Conservation (phyloP, 768 basidiomycete species). For the Holtermannia corniformis region DNA sequence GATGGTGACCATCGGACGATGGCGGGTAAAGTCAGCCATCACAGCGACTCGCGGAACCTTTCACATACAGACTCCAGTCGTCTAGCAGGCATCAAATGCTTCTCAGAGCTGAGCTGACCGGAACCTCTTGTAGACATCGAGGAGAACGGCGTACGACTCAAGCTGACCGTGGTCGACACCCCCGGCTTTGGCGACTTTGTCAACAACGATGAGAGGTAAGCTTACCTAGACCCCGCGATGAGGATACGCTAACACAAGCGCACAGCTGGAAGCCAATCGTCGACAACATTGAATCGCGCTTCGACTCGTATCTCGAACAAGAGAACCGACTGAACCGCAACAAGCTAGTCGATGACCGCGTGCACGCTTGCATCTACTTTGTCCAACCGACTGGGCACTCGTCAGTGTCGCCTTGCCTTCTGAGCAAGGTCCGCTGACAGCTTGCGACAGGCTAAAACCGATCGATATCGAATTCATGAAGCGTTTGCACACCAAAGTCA, state of each 20-base stretch:
- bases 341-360: slow-evolving; percentile 91
- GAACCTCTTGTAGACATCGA: slow-evolving; percentile 67
- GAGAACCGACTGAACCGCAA: slow-evolving; percentile 95
- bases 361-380: slow-evolving; percentile 98
- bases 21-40: no score
- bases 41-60: no score
- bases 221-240: no score
- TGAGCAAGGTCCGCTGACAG: not conserved
- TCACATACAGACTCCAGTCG: no score
- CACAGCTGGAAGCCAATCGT: slow-evolving; percentile 94
- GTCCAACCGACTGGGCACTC: slow-evolving; percentile 98
- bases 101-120: not conserved
- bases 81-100: no score
- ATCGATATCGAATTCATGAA: slow-evolving; percentile 99
- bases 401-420: slow-evolving; percentile 48
- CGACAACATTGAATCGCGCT: slow-evolving; percentile 95
- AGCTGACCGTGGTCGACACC: slow-evolving; percentile 97
- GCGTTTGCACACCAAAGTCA: slow-evolving; percentile 90
- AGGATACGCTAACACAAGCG: no score
- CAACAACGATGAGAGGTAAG: slow-evolving; percentile 94
- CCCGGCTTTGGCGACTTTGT: slow-evolving; percentile 99
- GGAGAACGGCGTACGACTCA: slow-evolving; percentile 92
- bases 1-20: no score
- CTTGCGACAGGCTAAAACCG: slow-evolving; percentile 68
- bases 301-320: slow-evolving; percentile 94